phyloP scores from a whole-genome alignment of 352 stramenopile genomes.

The Pythium insidiosum region DNA sequence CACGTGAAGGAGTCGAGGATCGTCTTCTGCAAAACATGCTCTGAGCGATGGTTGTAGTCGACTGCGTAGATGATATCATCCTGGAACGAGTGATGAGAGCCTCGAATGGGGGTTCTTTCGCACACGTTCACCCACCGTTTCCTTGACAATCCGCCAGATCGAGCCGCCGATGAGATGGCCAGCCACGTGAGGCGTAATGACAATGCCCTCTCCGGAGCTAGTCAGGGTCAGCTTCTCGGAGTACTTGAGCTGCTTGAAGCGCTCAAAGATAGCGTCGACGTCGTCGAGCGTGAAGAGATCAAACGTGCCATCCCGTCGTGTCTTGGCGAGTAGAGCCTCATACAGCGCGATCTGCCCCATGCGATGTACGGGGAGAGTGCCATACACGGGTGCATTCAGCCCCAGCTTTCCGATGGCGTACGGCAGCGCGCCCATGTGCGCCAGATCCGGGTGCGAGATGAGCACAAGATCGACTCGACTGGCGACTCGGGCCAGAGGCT shows the following conservation, averaged over 20 bases:
- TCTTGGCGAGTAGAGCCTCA: slow-evolving; percentile 91
- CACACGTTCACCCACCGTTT: slow-evolving; percentile 54
- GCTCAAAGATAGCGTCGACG: slow-evolving; percentile 90
- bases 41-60: slow-evolving; percentile 92
- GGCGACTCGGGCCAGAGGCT: slow-evolving; percentile 75
- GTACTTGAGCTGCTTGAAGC: slow-evolving; percentile 94
- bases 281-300: slow-evolving; percentile 90
- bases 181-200: slow-evolving; percentile 92
- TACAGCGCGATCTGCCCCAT: slow-evolving; percentile 97
- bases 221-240: slow-evolving; percentile 89
- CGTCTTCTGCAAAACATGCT: slow-evolving; percentile 92
- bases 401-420: slow-evolving; percentile 85
- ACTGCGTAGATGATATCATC: slow-evolving; percentile 91
- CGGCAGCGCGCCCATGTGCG: slow-evolving; percentile 86
- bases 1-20: slow-evolving; percentile 91
- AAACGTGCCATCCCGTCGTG: slow-evolving; percentile 88
- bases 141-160: slow-evolving; percentile 92
- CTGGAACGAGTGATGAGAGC: slow-evolving; percentile 20
- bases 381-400: slow-evolving; percentile 86
- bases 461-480: slow-evolving; percentile 85
- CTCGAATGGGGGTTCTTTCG: no score
- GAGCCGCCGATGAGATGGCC: slow-evolving; percentile 93
- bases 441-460: slow-evolving; percentile 85
- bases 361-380: slow-evolving; percentile 92
- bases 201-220: slow-evolving; percentile 79